Percentiles rank a stretch among this genome's conserved stretches.
phyloP scores from a whole-genome alignment of 2,329 filamentous ascomycete species.

The Neonectria punicea region DNA sequence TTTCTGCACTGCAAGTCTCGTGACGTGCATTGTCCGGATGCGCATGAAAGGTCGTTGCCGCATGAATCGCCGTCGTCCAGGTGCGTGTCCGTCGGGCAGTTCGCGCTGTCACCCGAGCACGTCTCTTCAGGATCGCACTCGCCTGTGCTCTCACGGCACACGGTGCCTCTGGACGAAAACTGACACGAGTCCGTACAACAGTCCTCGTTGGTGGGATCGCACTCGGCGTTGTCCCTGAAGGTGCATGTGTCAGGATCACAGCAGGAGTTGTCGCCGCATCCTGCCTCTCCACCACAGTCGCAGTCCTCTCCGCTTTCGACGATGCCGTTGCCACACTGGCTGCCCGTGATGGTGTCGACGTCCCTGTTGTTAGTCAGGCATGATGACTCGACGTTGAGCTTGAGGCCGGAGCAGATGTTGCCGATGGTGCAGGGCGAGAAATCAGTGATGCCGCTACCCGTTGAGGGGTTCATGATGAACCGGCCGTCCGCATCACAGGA shows the following conservation, averaged over 20 bases:
- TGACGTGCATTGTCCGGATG: slow-evolving; percentile 94
- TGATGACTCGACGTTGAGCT: slow-evolving; percentile 76
- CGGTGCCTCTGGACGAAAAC: slow-evolving; percentile 71
- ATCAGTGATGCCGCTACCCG: slow-evolving; percentile 73
- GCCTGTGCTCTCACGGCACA: slow-evolving; percentile 85
- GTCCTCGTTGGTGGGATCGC: slow-evolving; percentile 84
- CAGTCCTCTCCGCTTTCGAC: slow-evolving; percentile 95
- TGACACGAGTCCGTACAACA: slow-evolving; percentile 78
- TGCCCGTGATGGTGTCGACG: slow-evolving; percentile 82
- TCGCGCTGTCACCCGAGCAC: slow-evolving; percentile 77
- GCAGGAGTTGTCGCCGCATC: slow-evolving; percentile 81
- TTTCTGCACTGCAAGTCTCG: slow-evolving; percentile 89
- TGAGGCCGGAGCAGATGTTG: slow-evolving; percentile 91
- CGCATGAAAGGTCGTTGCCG: slow-evolving; percentile 78
- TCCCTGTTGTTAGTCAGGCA: slow-evolving; percentile 90
- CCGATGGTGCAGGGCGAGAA: slow-evolving; percentile 93
- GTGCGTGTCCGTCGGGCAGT: slow-evolving; percentile 79
- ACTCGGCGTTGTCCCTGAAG: slow-evolving; percentile 79
- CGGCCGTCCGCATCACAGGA: slow-evolving; percentile 80
- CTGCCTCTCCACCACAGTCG: slow-evolving; percentile 84
- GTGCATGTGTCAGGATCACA: slow-evolving; percentile 89
- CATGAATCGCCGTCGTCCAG: slow-evolving; percentile 77
- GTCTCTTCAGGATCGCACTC: slow-evolving; percentile 86
- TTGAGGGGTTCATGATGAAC: slow-evolving; percentile 98
- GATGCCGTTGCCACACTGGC: slow-evolving; percentile 95